These are phyloP conservation scores for Neoscytalidium dimidiatum DNA, from an alignment of 2,329 filamentous ascomycete species.

Conservation along the genomic window DNA sequence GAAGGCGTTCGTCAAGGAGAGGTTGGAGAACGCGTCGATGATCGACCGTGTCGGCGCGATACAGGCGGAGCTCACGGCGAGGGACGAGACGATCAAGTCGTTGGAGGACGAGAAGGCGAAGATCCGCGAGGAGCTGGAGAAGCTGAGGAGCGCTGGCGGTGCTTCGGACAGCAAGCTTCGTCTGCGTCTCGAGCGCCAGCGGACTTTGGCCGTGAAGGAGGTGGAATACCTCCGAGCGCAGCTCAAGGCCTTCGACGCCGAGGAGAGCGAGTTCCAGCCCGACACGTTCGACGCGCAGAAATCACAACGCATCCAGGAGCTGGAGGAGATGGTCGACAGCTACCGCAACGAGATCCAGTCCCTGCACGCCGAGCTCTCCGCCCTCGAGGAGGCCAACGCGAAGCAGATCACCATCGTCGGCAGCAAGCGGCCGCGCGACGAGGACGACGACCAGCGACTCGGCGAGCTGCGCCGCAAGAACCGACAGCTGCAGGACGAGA, in stretches of 20 bases:
- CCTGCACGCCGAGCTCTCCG: conserved; percentile 73
- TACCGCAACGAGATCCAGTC: conserved; percentile 80
- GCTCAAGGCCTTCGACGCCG: conserved; percentile 79
- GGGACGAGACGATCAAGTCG: conserved; percentile 71
- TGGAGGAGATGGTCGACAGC: conserved; percentile 83
- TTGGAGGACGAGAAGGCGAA: conserved; percentile 70
- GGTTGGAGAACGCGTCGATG: conserved; percentile 77
- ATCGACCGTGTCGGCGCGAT: conserved; percentile 77
- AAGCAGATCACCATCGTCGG: conserved; percentile 46
- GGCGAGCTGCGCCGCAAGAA: conserved; percentile 87
- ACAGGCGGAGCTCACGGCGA: conserved; percentile 75
- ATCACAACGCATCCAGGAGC: conserved; percentile 70
- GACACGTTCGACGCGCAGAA: conserved; percentile 78
- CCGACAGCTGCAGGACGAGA: conserved; percentile 77
- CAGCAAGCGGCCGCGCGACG: conserved; percentile 64
- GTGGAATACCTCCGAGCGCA: conserved; percentile 93
- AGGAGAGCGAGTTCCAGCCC: conserved; percentile 83
- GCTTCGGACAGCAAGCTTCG: conserved; percentile 67
- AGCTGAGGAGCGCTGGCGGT: conserved; percentile 54
- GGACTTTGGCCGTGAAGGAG: conserved; percentile 83
- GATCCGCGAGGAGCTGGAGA: conserved; percentile 70
- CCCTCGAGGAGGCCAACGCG: conserved; percentile 54
- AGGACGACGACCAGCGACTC: conserved; percentile 67
- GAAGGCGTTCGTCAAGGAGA: conserved; percentile 78
- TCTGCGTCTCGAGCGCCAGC: conserved; percentile 80